Base-by-base conservation (phyloP, 2,329 filamentous ascomycete species). In the Bertia moriformis region DNA sequence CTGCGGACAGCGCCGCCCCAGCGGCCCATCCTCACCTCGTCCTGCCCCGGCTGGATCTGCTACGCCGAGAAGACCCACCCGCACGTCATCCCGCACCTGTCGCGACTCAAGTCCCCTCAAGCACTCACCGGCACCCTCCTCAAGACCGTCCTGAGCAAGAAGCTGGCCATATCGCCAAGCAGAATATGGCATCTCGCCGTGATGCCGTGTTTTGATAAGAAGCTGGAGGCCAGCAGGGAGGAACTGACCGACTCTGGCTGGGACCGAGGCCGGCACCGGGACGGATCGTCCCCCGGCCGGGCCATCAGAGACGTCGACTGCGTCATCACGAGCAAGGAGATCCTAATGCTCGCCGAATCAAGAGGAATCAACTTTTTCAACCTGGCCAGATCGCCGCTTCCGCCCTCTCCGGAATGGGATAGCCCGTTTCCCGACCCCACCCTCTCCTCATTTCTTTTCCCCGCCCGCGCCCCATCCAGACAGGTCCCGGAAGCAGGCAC, bases 151-250 rank as follows among this genome's bases (percentile, higher is more conserved):
- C 62, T 98, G 24, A 86, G 82, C 57, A 75, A 73, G 47, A 70
- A 65, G 39, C 69, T 88, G 44, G 74, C 74, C 22, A 76, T 95
- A 38, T 59, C 79, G 1, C 82, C 87, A 0, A 77, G 79, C 45
- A 75, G 78, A 48, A 87, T 98, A 54, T 98, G 89, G 85, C 89
- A 96, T 58, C 60, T 96, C 39, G 86, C 89, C 12, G 70, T 98
- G 36, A 98, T 98, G 91, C 91, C 91, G 15, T 98, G 91, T 58
- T 96, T 98, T 57, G 91, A 98, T 58, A 98, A 98, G 66, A 98
- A 98, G 59, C 71, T 98, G 19, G 91, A 98, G 61, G 91, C 91
- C 4, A 93, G 87, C 49, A 78, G 91, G 39, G 81, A 87, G 56
- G 91, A 98, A 58, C 71, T 98, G 29, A 96, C 88, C 1, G 83